Evolutionary conservation across 805 yeast genomes (phyloP).

Genomic region (Barnettozyma wickerhamii): DNA sequence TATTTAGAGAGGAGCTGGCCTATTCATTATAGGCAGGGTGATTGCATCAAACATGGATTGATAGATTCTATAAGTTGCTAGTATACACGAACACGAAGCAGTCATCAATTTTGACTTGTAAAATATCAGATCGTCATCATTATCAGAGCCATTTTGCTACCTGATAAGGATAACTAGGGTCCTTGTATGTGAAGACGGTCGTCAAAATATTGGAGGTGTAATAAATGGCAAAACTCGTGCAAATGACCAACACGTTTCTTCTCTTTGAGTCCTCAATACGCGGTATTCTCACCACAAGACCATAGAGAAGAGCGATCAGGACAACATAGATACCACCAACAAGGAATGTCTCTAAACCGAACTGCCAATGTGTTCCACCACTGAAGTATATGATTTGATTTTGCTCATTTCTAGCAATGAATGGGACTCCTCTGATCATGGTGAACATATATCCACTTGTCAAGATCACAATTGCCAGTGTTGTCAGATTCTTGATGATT

Average conservation of each 20-base stretch:
- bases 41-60: too few relatives aligned
- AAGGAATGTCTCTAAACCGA: constrained; percentile 61
- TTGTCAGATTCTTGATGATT: constrained; percentile 29
- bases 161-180: constrained; percentile 19
- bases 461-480: constrained; percentile 40
- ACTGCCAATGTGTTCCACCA: constrained; percentile 65
- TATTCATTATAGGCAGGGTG: too few relatives aligned
- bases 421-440: constrained; percentile 55
- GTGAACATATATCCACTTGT: constrained; percentile 65
- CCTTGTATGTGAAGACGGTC: constrained; percentile 15
- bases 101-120: too few relatives aligned
- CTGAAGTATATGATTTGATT: constrained; percentile 53
- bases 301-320: constrained; percentile 38
- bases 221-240: constrained; percentile 14
- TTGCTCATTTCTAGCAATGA: constrained; percentile 48
- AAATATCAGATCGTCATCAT: too few relatives aligned
- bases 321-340: constrained; percentile 46
- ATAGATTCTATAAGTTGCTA: too few relatives aligned
- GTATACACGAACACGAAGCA: too few relatives aligned
- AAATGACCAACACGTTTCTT: constrained; percentile 9
- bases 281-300: constrained; percentile 37
- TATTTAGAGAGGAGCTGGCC: too few relatives aligned
- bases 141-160: constrained; percentile 18
- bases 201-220: constrained; percentile 20
- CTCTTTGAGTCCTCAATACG: constrained; percentile 12